Conservation (phyloP, 2,329 filamentous ascomycete species). For the Blumeriella jaapii region DNA sequence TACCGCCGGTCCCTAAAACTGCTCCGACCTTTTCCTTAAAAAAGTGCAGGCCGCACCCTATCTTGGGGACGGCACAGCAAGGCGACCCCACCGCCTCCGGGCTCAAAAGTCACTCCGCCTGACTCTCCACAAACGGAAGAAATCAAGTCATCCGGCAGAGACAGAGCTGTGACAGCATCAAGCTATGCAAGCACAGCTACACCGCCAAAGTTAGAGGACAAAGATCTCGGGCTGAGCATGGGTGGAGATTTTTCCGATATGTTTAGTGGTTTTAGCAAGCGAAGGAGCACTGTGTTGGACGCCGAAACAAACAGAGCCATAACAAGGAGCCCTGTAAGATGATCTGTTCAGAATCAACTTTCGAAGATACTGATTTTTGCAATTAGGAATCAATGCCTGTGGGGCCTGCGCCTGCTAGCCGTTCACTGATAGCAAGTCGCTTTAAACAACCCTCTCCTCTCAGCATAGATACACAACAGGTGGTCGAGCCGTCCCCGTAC, state of each 20-base stretch:
- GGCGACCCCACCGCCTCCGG: slow-evolving; percentile 10
- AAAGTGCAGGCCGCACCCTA: slow-evolving; percentile 24
- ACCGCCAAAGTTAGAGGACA: slow-evolving; percentile 23
- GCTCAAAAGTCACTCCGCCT: slow-evolving; percentile 13
- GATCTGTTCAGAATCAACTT: slow-evolving; percentile 1
- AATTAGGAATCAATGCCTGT: slow-evolving; percentile 17
- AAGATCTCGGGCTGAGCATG: slow-evolving; percentile 23
- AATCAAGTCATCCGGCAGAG: slow-evolving; percentile 14
- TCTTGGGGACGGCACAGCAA: slow-evolving; percentile 26
- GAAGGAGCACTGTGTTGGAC: slow-evolving; percentile 22
- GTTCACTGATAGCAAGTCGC: slow-evolving; percentile 14
- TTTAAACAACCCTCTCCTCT: slow-evolving; percentile 21
- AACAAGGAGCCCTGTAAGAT: slow-evolving; percentile 23
- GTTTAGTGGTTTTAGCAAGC: slow-evolving; percentile 25
- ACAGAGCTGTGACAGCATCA: slow-evolving; percentile 23
- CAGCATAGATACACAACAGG: slow-evolving; percentile 21
- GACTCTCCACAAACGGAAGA: slow-evolving; percentile 17
- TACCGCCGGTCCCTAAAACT: slow-evolving; percentile 24
- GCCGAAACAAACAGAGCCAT: slow-evolving; percentile 16
- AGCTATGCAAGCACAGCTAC: slow-evolving; percentile 28
- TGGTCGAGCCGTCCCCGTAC: slow-evolving; percentile 22
- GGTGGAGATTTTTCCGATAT: slow-evolving; percentile 28
- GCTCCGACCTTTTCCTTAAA: slow-evolving; percentile 24
- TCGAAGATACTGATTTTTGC: slow-evolving; percentile 7
- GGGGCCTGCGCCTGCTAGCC: slow-evolving; percentile 15